phyloP scores from a whole-genome alignment of 352 stramenopile species.

The Phytophthora kernoviae region DNA sequence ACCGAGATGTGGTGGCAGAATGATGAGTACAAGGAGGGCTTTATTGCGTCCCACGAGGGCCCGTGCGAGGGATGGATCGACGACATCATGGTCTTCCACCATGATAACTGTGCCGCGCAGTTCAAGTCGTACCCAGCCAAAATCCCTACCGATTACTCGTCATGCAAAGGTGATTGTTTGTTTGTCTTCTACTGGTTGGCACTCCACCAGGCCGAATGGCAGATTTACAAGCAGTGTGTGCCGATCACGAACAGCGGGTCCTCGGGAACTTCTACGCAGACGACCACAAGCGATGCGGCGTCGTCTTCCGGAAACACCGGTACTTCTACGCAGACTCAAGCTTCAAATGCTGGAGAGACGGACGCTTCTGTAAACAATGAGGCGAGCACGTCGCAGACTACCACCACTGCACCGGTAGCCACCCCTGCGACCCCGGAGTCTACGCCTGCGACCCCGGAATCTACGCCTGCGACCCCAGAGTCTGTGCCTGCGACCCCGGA shows the following conservation, averaged over 20 bases:
- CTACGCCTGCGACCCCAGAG: not conserved
- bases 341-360: not conserved
- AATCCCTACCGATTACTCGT: conserved; percentile 17
- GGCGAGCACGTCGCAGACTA: not conserved
- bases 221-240: conserved; percentile 40
- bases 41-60: conserved; percentile 39
- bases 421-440: not conserved
- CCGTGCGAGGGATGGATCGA: conserved; percentile 37
- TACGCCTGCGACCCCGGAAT: not conserved
- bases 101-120: conserved; percentile 33
- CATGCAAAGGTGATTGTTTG: conserved; percentile 22
- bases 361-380: not conserved
- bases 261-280: not conserved
- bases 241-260: conserved; percentile 30
- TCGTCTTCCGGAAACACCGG: conserved; percentile 2
- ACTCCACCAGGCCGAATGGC: conserved; percentile 26
- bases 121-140: conserved; percentile 42
- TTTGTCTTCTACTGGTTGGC: conserved; percentile 27
- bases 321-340: conserved; percentile 2
- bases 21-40: conserved; percentile 39
- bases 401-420: not conserved
- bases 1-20: conserved; percentile 38
- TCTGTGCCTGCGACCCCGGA: not conserved
- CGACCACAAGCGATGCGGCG: not conserved
- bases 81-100: conserved; percentile 24